These are phyloP conservation scores for Blastocladiella emersonii DNA, from an alignment of 371 early-diverging fungal genomes.

Conservation along the genomic window DNA sequence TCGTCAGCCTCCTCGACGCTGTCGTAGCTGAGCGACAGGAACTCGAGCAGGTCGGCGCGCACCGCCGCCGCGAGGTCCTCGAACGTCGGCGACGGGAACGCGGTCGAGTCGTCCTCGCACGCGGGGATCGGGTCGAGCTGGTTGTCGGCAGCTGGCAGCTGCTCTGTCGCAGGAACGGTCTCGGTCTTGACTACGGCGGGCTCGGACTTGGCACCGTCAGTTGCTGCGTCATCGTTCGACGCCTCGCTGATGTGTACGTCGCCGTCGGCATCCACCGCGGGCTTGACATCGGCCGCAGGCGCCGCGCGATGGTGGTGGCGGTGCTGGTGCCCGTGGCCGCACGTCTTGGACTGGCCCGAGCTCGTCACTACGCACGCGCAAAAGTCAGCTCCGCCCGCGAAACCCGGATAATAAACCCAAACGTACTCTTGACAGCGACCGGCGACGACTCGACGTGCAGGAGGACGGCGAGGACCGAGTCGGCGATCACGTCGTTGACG, in stretches of 20 bases:
- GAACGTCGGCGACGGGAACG: not conserved
- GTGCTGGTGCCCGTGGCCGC: not conserved
- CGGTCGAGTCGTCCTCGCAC: not conserved
- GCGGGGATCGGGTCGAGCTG: too few relatives aligned
- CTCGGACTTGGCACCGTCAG: not conserved
- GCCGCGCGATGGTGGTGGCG: not conserved
- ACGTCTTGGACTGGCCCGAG: not conserved
- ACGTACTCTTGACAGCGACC: constrained; percentile 69
- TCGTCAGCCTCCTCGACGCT: not conserved
- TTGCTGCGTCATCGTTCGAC: too few relatives aligned
- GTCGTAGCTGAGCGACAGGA: not conserved
- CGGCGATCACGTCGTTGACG: constrained; percentile 91
- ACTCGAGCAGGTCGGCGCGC: not conserved
- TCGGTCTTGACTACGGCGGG: not conserved
- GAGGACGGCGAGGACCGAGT: constrained; percentile 76
- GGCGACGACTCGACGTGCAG: constrained; percentile 74
- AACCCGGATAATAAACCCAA: not conserved
- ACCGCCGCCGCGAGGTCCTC: not conserved
- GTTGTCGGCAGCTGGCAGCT: too few relatives aligned
- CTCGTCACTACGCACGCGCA: not conserved
- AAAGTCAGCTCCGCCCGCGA: too few relatives aligned
- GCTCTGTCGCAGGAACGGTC: too few relatives aligned
- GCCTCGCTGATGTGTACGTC: not conserved
- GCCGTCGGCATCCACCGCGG: not conserved
- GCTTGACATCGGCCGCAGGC: not conserved